These are phyloP conservation scores for Sanghuangporus baumii DNA, from an alignment of 1,284 basidiomycete species.

Conservation along the genomic window DNA sequence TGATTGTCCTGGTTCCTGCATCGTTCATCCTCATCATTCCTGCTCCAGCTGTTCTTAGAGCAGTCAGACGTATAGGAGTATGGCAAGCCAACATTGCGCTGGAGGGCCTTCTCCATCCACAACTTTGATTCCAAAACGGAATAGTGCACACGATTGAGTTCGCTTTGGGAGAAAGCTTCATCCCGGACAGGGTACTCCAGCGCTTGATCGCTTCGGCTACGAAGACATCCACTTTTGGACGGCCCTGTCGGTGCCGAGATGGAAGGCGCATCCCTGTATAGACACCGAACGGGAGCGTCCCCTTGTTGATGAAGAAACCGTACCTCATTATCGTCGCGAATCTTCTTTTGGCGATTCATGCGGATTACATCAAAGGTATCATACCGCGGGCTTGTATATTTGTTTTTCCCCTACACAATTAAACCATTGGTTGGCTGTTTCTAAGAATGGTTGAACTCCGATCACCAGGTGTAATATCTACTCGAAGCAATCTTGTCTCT, in stretches of 20 bases:
- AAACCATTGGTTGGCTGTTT: no score
- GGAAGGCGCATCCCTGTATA: neutral
- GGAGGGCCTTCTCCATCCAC: slow-evolving; percentile 46
- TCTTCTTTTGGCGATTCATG: neutral
- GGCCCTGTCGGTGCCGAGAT: neutral
- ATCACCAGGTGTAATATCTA: no score
- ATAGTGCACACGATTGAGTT: neutral
- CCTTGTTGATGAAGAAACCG: neutral
- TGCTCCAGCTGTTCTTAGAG: slow-evolving; percentile 58
- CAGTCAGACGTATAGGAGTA: slow-evolving; percentile 57
- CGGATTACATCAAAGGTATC: neutral
- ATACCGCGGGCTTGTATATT: neutral
- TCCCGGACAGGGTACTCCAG: neutral
- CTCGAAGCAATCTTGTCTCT: no score
- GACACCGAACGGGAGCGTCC: neutral
- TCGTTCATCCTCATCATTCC: slow-evolving; percentile 54
- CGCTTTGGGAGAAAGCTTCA: neutral
- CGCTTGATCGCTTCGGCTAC: neutral
- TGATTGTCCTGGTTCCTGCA: slow-evolving; percentile 54
- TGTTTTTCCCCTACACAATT: no score
- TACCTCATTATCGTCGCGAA: neutral
- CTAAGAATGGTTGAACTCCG: no score
- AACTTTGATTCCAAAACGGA: slow-evolving; percentile 4
- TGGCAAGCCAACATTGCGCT: slow-evolving; percentile 80
- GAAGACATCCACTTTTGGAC: neutral